Evolutionary conservation across 768 basidiomycete species (phyloP).

Genomic region (Steccherinum ochraceum): DNA sequence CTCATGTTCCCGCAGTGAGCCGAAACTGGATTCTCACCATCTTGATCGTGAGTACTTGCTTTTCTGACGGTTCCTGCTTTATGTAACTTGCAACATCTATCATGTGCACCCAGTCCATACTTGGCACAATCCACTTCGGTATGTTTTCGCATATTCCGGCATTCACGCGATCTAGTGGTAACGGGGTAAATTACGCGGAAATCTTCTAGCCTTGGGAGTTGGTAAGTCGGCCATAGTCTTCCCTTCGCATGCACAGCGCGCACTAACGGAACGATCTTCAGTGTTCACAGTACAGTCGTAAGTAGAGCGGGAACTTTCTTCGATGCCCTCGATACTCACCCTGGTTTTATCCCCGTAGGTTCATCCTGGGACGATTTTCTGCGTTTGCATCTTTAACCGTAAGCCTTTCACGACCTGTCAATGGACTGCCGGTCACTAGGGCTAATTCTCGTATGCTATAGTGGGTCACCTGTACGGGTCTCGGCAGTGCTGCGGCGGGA

Average conservation of each 20-base stretch:
- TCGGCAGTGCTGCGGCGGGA: slow-evolving; percentile 40
- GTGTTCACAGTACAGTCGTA: slow-evolving; percentile 44
- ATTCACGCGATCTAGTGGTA: too few relatives aligned
- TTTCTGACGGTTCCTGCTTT: too few relatives aligned
- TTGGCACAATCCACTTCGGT: slow-evolving; percentile 12
- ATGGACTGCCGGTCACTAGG: too few relatives aligned
- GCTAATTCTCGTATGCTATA: slow-evolving; percentile 28
- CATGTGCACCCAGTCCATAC: slow-evolving; percentile 34
- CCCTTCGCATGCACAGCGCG: background rate
- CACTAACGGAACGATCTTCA: slow-evolving; percentile 12
- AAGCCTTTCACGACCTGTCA: background rate
- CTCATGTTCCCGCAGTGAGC: slow-evolving; percentile 31
- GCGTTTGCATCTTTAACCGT: slow-evolving; percentile 26
- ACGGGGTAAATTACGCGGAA: too few relatives aligned
- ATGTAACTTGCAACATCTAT: too few relatives aligned
- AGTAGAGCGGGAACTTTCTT: too few relatives aligned
- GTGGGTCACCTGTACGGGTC: slow-evolving; percentile 46
- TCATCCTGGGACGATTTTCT: slow-evolving; percentile 28
- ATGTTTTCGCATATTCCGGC: too few relatives aligned
- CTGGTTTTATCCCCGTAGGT: slow-evolving; percentile 10
- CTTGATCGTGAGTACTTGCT: slow-evolving; percentile 31
- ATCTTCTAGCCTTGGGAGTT: slow-evolving; percentile 12
- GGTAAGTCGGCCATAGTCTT: slow-evolving; percentile 15
- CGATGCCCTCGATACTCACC: too few relatives aligned
- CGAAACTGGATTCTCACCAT: slow-evolving; percentile 33